Percentiles rank a stretch among this genome's conserved stretches.
Evolutionary conservation across 2,329 filamentous ascomycete species (phyloP).

Genomic region (Alternaria angustiovoidea): DNA sequence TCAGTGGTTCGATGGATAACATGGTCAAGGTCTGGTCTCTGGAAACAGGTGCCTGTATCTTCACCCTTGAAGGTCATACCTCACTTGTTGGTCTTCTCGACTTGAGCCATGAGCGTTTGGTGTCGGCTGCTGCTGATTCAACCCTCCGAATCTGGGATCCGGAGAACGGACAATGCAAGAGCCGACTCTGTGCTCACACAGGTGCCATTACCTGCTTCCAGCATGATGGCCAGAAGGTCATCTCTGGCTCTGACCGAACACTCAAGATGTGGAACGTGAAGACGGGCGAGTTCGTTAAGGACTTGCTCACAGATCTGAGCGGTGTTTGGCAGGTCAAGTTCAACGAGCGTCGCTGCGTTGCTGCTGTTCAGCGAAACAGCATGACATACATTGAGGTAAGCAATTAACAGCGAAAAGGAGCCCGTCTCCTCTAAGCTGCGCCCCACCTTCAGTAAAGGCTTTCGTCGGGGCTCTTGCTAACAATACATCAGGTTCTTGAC

Average conservation of each 20-base stretch:
- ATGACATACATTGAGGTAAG: slow-evolving; percentile 90
- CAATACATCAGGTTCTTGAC: slow-evolving; percentile 80
- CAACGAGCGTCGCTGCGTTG: slow-evolving; percentile 92
- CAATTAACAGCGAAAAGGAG: background rate
- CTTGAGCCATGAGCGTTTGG: slow-evolving; percentile 85
- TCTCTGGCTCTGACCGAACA: slow-evolving; percentile 92
- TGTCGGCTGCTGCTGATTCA: slow-evolving; percentile 94
- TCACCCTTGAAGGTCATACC: slow-evolving; percentile 91
- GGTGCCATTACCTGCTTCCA: slow-evolving; percentile 99
- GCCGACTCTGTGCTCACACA: slow-evolving; percentile 89
- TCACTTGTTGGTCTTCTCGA: slow-evolving; percentile 92
- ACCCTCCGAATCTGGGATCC: slow-evolving; percentile 98
- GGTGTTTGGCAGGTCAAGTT: slow-evolving; percentile 99
- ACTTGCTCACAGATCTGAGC: slow-evolving; percentile 89
- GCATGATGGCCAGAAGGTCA: slow-evolving; percentile 95
- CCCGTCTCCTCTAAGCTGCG: too few species aligned
- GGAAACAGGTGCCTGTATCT: slow-evolving; percentile 81
- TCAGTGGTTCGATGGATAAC: slow-evolving; percentile 98
- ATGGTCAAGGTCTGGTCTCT: slow-evolving; percentile 98
- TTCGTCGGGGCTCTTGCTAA: background rate
- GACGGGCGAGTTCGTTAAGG: slow-evolving; percentile 89
- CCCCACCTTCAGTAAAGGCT: too few species aligned
- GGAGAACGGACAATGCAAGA: slow-evolving; percentile 88
- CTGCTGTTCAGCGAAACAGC: slow-evolving; percentile 90
- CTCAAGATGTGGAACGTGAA: slow-evolving; percentile 99